These are phyloP conservation scores for Acidiella bohemica DNA, from an alignment of 495 filamentous ascomycete genomes.

Conservation along the genomic window DNA sequence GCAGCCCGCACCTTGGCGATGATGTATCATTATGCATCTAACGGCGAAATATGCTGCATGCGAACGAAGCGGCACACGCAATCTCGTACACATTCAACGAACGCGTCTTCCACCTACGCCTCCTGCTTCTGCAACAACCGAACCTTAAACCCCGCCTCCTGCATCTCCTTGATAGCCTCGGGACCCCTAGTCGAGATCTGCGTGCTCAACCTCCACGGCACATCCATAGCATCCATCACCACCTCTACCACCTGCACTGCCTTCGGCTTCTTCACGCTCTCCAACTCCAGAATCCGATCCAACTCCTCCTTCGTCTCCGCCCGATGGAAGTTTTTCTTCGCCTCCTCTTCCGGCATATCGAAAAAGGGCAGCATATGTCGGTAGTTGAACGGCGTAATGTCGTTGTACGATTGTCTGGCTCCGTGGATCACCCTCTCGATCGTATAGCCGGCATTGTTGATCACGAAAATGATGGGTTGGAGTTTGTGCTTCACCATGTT, in stretches of 20 bases:
- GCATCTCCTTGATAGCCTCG: constrained; percentile 22
- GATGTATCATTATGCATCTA: no score
- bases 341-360: constrained; percentile 17
- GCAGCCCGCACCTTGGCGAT: no score
- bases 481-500: constrained; percentile 26
- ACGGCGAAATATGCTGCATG: no score
- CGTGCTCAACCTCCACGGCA: constrained; percentile 22
- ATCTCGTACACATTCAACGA: no score
- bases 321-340: constrained; percentile 20
- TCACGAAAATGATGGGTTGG: constrained; percentile 23
- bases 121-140: constrained; percentile 10
- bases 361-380: constrained; percentile 27
- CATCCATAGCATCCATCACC: constrained; percentile 27
- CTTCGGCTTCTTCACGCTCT: constrained; percentile 16
- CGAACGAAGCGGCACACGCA: no score
- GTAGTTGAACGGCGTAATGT: constrained; percentile 28
- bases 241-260: constrained; percentile 27
- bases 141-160: constrained; percentile 26
- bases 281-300: constrained; percentile 20
- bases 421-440: constrained; percentile 32
- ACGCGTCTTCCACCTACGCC: background rate
- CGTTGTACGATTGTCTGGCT: constrained; percentile 28
- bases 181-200: constrained; percentile 23
- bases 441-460: constrained; percentile 32
- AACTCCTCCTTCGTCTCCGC: constrained; percentile 26